Conservation (phyloP, 2,329 filamentous ascomycete species). For the Myriosclerotinia scirpicola region DNA sequence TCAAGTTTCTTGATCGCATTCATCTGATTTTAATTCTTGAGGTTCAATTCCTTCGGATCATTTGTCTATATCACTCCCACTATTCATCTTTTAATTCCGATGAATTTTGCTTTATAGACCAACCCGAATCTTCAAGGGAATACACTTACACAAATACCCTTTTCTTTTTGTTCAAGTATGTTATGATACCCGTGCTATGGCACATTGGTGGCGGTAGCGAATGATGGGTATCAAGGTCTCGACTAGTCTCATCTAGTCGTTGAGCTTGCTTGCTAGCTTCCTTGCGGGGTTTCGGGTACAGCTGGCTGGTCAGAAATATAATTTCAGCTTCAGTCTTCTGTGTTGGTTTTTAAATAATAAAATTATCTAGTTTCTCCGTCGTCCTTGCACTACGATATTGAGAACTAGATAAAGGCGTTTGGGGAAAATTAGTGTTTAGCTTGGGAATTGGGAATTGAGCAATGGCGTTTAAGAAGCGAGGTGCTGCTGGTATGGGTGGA, state of each 20-base stretch:
- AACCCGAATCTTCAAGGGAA: background rate
- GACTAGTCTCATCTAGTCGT: conserved; percentile 3
- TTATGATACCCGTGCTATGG: conserved; percentile 40
- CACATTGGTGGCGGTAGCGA: conserved; percentile 30
- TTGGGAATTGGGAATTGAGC: background rate
- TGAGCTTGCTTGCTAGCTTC: background rate
- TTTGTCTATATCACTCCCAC: conserved; percentile 28
- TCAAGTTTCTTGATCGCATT: background rate
- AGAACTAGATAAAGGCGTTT: conserved; percentile 29
- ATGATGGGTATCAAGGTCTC: conserved; percentile 34
- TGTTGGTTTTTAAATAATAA: conserved; percentile 23
- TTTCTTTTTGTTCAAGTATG: conserved; percentile 33
- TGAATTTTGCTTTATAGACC: conserved; percentile 24
- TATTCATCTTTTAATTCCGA: conserved; percentile 9
- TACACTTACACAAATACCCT: conserved; percentile 25
- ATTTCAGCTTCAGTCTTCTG: conserved; percentile 20
- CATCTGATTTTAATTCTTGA: background rate
- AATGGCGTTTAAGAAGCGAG: conserved; percentile 12
- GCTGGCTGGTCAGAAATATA: conserved; percentile 21
- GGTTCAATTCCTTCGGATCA: conserved; percentile 15
- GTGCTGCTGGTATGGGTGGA: background rate
- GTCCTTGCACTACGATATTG: conserved; percentile 36
- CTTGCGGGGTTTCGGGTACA: background rate
- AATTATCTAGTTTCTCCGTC: conserved; percentile 34
- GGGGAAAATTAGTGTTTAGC: background rate